Base-by-base conservation (phyloP, 768 basidiomycete genomes). In the Fistulinella prunicolor region DNA sequence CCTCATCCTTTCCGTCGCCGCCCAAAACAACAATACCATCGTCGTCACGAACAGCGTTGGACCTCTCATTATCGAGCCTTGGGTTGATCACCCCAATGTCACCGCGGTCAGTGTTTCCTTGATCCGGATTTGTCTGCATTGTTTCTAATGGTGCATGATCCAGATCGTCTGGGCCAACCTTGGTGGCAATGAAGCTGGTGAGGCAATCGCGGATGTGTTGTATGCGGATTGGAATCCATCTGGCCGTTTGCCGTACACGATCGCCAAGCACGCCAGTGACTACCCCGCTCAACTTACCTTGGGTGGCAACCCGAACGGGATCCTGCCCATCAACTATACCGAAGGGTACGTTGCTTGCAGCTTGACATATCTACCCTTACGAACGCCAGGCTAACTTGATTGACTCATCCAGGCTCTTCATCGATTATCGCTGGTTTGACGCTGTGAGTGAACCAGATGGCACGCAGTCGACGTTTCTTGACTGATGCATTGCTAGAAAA, bases 11-110 rank as follows among this genome's bases (percentile, higher is more conserved):
- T 65, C 73, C 0, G 83, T 86, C 4, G 89, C 92, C 0, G 73
- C 79, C 6, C 76, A 80, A 0, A 84, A 83, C 66, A 78, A 71
- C 53, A 90, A 90, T 63, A 90, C 87, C 5, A 77, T 94, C 44
- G 93, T 91, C 21, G 79, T 94, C 14, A 70, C 87, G 2, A 84
- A 92, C 65, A 81, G 81, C 8, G 86, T 90, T 26, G 91, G 91
- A 4, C 83, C 86, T 0, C 77, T 88, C 3, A 67, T 74, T 39
- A 60, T 79, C n/a, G 78, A 92, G 65, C 60, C 74, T 8, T 93
- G 89, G 89, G 82, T 82, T 22, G 74, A 77, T 12, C 77, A 93
- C 51, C 81, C 87, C 2, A 93, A 93, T 51, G 77, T 83, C 55
- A 82, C 82, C 6, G 82, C 72, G 2, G 79, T 83, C n/a, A 58